A percentile compares a stretch with the other conserved stretches of the same genome.
Conservation (phyloP, 2,329 filamentous ascomycete genomes). For the Cordyceps cateniannulata region DNA sequence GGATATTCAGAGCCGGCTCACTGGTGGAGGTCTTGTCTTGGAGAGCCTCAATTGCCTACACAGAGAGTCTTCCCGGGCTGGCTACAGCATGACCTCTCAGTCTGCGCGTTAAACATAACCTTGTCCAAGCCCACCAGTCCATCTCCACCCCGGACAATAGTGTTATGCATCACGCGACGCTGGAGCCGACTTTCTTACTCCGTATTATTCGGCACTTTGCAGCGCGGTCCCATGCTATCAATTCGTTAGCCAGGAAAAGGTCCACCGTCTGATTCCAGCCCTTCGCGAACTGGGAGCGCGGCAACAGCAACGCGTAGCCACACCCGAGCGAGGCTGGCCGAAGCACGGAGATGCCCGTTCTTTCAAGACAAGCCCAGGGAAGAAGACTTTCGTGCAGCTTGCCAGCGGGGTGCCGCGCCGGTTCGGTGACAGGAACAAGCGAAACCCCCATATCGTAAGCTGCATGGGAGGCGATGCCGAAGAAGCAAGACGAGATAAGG, state of each 20-base stretch:
- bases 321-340: neutral
- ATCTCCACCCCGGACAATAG: neutral
- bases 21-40: no score
- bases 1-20: no score
- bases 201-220: neutral
- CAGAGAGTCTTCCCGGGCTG: neutral
- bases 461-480: neutral
- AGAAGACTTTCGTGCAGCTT: neutral
- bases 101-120: neutral
- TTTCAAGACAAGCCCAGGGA: no score
- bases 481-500: neutral
- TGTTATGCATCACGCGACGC: slow-evolving; percentile 3
- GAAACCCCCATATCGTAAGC: neutral
- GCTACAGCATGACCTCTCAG: neutral
- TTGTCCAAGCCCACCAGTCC: neutral
- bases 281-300: neutral
- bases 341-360: no score
- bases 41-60: neutral
- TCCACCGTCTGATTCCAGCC: neutral
- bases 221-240: neutral
- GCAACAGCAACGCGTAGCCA: neutral
- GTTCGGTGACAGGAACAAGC: neutral
- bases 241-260: neutral
- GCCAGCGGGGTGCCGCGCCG: neutral
- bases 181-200: neutral